These are phyloP conservation scores for Thelonectria rubi DNA, from an alignment of 2,329 filamentous ascomycete species.

Conservation along the genomic window DNA sequence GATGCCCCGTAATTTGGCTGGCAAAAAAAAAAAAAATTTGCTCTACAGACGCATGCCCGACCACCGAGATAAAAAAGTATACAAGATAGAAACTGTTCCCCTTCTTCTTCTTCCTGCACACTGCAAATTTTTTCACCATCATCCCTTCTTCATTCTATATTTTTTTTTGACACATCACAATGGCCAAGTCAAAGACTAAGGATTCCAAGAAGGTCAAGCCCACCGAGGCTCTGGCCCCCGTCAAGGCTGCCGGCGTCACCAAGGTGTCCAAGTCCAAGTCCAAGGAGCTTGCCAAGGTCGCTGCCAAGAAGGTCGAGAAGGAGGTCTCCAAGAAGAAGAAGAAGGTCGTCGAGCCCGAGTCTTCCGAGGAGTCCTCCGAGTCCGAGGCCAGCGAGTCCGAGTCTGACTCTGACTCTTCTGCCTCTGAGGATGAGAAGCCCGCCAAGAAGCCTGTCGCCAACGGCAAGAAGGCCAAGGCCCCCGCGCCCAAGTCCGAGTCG, in stretches of 20 bases:
- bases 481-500: conserved; percentile 39
- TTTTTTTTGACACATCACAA: conserved; percentile 52
- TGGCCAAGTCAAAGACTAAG: conserved; percentile 74
- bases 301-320: conserved; percentile 60
- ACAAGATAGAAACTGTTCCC: conserved; percentile 25
- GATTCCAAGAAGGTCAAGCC: conserved; percentile 63
- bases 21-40: conserved; percentile 45
- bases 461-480: conserved; percentile 44
- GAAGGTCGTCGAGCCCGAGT: conserved; percentile 55
- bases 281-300: conserved; percentile 72
- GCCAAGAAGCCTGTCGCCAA: conserved; percentile 49
- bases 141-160: conserved; percentile 10
- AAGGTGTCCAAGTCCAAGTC: conserved; percentile 75
- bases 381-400: conserved; percentile 44
- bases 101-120: conserved; percentile 33
- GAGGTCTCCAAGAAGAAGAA: conserved; percentile 60
- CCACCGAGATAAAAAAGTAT: conserved; percentile 38
- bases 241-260: conserved; percentile 73
- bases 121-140: conserved; percentile 14
- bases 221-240: conserved; percentile 59
- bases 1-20: conserved; percentile 46
- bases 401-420: conserved; percentile 48
- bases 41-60: conserved; percentile 34
- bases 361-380: conserved; percentile 47
- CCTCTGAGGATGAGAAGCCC: conserved; percentile 52